phyloP scores from a whole-genome alignment of 1,284 basidiomycete species.

The Bondarzewia mesenterica region DNA sequence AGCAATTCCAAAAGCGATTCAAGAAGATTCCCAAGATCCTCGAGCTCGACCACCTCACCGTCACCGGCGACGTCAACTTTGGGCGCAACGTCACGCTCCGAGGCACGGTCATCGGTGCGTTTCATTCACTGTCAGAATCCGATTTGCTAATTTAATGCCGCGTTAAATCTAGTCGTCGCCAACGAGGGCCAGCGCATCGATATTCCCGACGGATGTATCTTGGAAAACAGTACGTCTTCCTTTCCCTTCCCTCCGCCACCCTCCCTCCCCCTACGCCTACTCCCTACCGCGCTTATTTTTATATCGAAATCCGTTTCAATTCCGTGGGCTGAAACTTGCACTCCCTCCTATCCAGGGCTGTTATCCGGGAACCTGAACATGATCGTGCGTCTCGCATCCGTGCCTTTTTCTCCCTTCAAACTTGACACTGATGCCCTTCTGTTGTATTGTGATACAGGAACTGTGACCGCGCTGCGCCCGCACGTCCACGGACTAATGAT shows the following conservation, averaged over 20 bases:
- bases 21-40: slow-evolving; percentile 93
- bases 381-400: slow-evolving; percentile 38
- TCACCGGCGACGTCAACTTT: slow-evolving; percentile 94
- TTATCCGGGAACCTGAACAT: slow-evolving; percentile 63
- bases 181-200: slow-evolving; percentile 94
- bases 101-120: slow-evolving; percentile 74
- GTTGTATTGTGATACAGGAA: no score
- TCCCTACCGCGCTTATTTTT: no score
- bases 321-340: neutral
- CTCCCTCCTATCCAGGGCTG: slow-evolving; percentile 27
- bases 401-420: neutral
- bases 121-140: no score
- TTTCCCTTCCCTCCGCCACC: neutral
- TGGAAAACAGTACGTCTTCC: slow-evolving; percentile 73
- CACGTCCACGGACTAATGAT: neutral
- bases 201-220: slow-evolving; percentile 90
- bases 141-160: neutral
- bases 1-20: slow-evolving; percentile 96
- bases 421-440: no score
- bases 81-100: slow-evolving; percentile 86
- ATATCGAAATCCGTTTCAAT: no score
- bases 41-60: slow-evolving; percentile 94
- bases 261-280: no score
- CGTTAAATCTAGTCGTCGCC: slow-evolving; percentile 53
- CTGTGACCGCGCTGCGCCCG: neutral